Conservation (phyloP, 2,329 filamentous ascomycete genomes). For the Trichophyton benhamiae region DNA sequence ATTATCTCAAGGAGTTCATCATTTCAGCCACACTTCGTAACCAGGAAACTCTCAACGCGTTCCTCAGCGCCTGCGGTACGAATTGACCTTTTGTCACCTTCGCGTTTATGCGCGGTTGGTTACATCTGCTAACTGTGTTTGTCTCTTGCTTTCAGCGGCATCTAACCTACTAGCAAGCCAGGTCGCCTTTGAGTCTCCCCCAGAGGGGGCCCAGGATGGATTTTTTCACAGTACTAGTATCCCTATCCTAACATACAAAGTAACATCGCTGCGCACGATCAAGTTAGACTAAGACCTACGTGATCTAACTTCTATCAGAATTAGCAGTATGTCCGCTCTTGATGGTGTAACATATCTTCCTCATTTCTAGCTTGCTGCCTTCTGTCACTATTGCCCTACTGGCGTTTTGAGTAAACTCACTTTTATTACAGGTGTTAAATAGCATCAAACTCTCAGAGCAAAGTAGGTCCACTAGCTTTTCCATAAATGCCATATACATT, state of each 20-base stretch:
- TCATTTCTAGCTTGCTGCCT: too few relatives aligned
- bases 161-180: slow-evolving; percentile 27
- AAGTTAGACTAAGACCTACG: not conserved
- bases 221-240: slow-evolving; percentile 37
- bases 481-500: too few relatives aligned
- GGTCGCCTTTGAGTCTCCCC: slow-evolving; percentile 32
- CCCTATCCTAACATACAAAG: slow-evolving; percentile 26
- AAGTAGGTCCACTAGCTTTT: too few relatives aligned
- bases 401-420: too few relatives aligned
- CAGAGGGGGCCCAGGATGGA: slow-evolving; percentile 32
- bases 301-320: not conserved
- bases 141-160: slow-evolving; percentile 17
- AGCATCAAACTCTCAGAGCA: too few relatives aligned
- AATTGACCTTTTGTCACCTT: slow-evolving; percentile 5
- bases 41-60: slow-evolving; percentile 47
- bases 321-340: too few relatives aligned
- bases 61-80: slow-evolving; percentile 48
- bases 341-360: not conserved
- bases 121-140: slow-evolving; percentile 7
- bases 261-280: not conserved
- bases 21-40: slow-evolving; percentile 52
- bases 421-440: too few relatives aligned
- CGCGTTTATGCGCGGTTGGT: not conserved
- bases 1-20: slow-evolving; percentile 41
- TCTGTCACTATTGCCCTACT: too few relatives aligned